A percentile compares a stretch with the other conserved stretches of the same genome.
Conservation (phyloP, 108 stramenopile genomes). For the Cyclostephanos tholiformis region DNA sequence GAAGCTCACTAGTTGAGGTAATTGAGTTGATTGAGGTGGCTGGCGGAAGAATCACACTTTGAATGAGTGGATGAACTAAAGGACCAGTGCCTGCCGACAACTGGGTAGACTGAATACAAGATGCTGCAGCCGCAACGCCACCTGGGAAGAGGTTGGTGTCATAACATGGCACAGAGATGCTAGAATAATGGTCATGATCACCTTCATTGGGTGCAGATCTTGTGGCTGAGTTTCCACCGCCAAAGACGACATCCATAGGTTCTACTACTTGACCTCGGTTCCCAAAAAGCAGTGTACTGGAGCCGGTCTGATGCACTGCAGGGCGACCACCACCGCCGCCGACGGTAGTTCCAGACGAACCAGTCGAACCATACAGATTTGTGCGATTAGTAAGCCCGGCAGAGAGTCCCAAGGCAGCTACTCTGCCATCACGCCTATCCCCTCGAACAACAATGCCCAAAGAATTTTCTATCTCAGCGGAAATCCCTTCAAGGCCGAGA, state of each 20-base stretch:
- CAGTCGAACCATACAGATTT: slow-evolving; percentile 5
- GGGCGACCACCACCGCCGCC: slow-evolving; percentile 42
- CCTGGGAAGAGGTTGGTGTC: slow-evolving; percentile 79
- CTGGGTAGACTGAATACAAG: slow-evolving; percentile 42
- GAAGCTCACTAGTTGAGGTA: slow-evolving; percentile 52
- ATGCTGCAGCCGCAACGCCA: slow-evolving; percentile 69
- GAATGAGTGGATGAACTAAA: slow-evolving; percentile 66
- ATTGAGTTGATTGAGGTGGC: slow-evolving; percentile 72
- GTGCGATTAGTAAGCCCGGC: slow-evolving; percentile 14
- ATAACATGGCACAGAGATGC: slow-evolving; percentile 39
- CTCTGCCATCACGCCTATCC: slow-evolving; percentile 18
- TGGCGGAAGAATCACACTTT: slow-evolving; percentile 67
- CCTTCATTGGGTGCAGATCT: slow-evolving; percentile 32
- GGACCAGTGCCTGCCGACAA: slow-evolving; percentile 9
- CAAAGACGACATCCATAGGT: slow-evolving; percentile 79
- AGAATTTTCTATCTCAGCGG: slow-evolving; percentile 72
- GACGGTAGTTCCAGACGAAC: slow-evolving; percentile 2
- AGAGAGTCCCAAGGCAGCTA: slow-evolving; percentile 24
- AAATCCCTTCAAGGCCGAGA: slow-evolving; percentile 48
- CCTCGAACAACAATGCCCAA: slow-evolving; percentile 66
- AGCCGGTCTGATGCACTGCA: slow-evolving; percentile 56
- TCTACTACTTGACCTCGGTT: slow-evolving; percentile 16
- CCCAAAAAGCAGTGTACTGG: slow-evolving; percentile 7
- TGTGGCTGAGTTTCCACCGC: slow-evolving; percentile 54
- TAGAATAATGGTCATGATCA: slow-evolving; percentile 18